A percentile compares a stretch with the other conserved stretches of the same genome.
phyloP scores from a whole-genome alignment of 208 protist species.

The Leishmania martiniquensis region DNA sequence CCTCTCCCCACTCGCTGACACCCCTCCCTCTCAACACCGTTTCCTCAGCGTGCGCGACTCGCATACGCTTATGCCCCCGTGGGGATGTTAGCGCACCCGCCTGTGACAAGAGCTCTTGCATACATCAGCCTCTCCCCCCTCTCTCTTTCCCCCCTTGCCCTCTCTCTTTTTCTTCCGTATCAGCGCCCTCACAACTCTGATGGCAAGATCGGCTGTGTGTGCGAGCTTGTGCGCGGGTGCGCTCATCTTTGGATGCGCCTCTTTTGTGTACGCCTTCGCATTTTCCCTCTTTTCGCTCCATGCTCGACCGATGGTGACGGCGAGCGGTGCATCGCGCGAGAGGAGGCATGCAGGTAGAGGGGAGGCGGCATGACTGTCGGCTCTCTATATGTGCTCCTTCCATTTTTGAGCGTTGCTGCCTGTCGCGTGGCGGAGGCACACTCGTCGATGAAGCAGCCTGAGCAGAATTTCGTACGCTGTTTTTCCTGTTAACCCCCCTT shows the following conservation, averaged over 20 bases:
- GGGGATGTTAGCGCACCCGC: too few relatives aligned
- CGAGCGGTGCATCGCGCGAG: background rate
- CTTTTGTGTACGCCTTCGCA: background rate
- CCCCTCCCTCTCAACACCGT: too few relatives aligned
- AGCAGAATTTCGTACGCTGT: background rate
- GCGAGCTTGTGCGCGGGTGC: background rate
- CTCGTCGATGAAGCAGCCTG: background rate
- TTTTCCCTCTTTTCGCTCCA: conserved; percentile 1
- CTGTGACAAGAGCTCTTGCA: background rate
- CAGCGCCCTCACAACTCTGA: too few relatives aligned
- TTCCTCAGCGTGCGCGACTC: too few relatives aligned
- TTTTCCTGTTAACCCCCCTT: background rate
- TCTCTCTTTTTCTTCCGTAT: too few relatives aligned
- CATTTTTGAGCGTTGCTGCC: background rate
- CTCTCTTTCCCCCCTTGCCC: background rate
- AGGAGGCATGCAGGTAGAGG: background rate
- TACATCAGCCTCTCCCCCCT: background rate
- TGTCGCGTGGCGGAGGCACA: background rate
- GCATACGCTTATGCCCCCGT: too few relatives aligned
- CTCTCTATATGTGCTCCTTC: background rate
- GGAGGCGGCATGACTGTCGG: background rate
- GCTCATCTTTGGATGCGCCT: background rate
- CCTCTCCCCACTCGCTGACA: too few relatives aligned
- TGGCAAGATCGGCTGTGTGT: background rate
- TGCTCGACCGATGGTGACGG: background rate